phyloP scores from a whole-genome alignment of 345 rosid species.

The Eucalyptus brandiana region DNA sequence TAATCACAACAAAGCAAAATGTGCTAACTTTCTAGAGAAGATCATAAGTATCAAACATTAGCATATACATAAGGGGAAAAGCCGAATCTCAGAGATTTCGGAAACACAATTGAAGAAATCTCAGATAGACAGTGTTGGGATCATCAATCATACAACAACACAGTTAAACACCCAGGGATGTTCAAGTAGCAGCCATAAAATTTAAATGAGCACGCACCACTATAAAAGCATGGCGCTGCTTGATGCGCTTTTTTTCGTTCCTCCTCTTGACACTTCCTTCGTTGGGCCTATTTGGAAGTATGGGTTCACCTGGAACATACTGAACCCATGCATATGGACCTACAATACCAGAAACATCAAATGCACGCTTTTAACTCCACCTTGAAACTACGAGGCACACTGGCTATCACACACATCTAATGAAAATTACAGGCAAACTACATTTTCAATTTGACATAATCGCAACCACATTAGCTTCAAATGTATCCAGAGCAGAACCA shows the following conservation, averaged over 20 bases:
- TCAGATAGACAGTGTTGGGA: background rate
- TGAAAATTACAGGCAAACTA: background rate
- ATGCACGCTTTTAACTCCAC: background rate
- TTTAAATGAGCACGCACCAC: constrained; percentile 11
- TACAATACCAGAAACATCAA: constrained; percentile 15
- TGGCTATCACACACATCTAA: background rate
- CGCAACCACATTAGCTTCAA: background rate
- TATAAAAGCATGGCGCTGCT: constrained; percentile 51
- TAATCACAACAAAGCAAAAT: background rate
- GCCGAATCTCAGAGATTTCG: background rate
- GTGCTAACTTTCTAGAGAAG: background rate
- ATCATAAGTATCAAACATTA: background rate
- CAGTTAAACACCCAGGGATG: background rate
- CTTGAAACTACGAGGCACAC: background rate
- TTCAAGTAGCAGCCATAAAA: background rate
- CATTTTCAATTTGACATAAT: background rate
- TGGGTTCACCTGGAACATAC: constrained; percentile 67
- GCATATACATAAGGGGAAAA: background rate
- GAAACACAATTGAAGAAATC: background rate
- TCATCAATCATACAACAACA: background rate
- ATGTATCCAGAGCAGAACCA: background rate
- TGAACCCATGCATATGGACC: constrained; percentile 84
- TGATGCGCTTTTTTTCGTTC: constrained; percentile 74
- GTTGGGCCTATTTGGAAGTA: constrained; percentile 66
- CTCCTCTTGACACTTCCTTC: constrained; percentile 69